A percentile compares a stretch with the other conserved stretches of the same genome.
Evolutionary conservation across 305 asterid genomes (phyloP).

Genomic region (Solanum hybrid): DNA sequence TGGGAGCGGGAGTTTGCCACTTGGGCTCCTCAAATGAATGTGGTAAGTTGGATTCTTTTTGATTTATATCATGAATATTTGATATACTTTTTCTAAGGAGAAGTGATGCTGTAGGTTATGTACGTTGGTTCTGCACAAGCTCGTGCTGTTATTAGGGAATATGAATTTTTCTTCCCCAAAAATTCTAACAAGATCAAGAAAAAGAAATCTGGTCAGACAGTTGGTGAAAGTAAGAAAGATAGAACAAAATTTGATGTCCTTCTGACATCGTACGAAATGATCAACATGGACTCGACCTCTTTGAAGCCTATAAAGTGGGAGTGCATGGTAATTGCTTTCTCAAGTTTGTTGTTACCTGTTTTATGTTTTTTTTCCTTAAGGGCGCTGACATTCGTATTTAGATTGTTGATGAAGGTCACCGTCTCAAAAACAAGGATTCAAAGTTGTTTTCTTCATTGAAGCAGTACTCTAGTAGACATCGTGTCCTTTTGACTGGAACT

Average conservation of each 20-base stretch:
- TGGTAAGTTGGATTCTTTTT: slow-evolving; percentile 45
- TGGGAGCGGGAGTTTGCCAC: slow-evolving; percentile 99
- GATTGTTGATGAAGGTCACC: slow-evolving; percentile 99
- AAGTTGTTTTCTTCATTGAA: slow-evolving; percentile 74
- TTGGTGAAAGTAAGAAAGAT: slow-evolving; percentile 70
- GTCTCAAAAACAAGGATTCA: slow-evolving; percentile 91
- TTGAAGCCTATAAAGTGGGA: slow-evolving; percentile 91
- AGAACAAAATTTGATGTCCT: slow-evolving; percentile 96
- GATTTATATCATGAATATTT: background rate
- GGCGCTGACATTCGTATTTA: slow-evolving; percentile 26
- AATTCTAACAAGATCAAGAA: slow-evolving; percentile 61
- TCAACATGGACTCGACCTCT: slow-evolving; percentile 70
- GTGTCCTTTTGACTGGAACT: slow-evolving; percentile 93
- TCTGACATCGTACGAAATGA: slow-evolving; percentile 94
- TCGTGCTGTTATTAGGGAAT: slow-evolving; percentile 71
- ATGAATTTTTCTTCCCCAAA: slow-evolving; percentile 86
- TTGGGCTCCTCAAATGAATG: slow-evolving; percentile 99
- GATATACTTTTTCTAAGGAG: slow-evolving; percentile 13
- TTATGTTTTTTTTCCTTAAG: slow-evolving; percentile 11
- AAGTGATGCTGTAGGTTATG: slow-evolving; percentile 68
- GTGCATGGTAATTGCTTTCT: slow-evolving; percentile 63
- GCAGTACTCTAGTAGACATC: slow-evolving; percentile 78
- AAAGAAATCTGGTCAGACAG: slow-evolving; percentile 57
- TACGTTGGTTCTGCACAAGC: slow-evolving; percentile 86
- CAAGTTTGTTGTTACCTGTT: slow-evolving; percentile 4